Evolutionary conservation across 768 basidiomycete genomes (phyloP).

Genomic region (Mycena alexandri): DNA sequence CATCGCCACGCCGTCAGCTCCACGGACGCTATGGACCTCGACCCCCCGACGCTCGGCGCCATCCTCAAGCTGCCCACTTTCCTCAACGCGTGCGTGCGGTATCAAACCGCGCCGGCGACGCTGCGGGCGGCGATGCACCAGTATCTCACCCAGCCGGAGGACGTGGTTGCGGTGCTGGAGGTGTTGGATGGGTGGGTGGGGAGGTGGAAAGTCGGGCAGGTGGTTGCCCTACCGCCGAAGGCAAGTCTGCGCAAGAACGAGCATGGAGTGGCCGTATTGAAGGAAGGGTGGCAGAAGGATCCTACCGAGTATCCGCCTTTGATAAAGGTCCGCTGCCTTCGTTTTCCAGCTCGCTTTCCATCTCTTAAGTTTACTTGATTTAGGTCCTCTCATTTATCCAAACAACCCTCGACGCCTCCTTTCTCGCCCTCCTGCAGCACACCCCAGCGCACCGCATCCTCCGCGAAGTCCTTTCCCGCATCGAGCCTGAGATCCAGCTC

Average conservation of each 20-base stretch:
- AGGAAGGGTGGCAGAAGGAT: constrained; percentile 41
- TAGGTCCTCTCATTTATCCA: constrained; percentile 75
- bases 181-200: constrained; percentile 65
- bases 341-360: background rate
- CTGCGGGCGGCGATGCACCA: constrained; percentile 66
- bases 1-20: constrained; percentile 51
- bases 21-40: constrained; percentile 56
- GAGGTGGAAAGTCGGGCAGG: constrained; percentile 51
- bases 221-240: constrained; percentile 53
- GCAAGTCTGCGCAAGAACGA: constrained; percentile 56
- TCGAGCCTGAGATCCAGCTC: constrained; percentile 68
- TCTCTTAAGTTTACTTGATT: background rate
- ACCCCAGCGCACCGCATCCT: constrained; percentile 69
- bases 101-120: constrained; percentile 53
- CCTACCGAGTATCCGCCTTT: constrained; percentile 55
- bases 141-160: constrained; percentile 63
- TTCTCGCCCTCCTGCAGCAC: constrained; percentile 75
- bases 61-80: constrained; percentile 51
- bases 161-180: constrained; percentile 58
- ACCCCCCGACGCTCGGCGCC: constrained; percentile 37
- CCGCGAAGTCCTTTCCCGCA: constrained; percentile 58
- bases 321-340: constrained; percentile 51
- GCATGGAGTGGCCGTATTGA: constrained; percentile 52
- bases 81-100: constrained; percentile 52
- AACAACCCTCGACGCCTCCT: constrained; percentile 77